Evolutionary conservation across 2,329 filamentous ascomycete species (phyloP).

Genomic region (Colletotrichum acutatum): DNA sequence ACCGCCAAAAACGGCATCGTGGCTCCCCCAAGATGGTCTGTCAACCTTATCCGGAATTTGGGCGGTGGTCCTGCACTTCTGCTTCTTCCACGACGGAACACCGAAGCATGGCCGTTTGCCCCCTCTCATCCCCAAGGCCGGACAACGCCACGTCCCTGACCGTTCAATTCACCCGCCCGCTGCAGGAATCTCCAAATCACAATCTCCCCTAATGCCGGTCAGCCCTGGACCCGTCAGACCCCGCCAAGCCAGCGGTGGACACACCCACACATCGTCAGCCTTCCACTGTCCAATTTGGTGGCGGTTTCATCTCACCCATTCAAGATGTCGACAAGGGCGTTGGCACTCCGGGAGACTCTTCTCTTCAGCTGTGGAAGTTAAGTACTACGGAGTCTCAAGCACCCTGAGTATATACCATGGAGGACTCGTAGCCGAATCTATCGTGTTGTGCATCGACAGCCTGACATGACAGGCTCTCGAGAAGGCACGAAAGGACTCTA

Average conservation of each 20-base stretch:
- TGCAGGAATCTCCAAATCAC: background rate
- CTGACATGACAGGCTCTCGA: background rate
- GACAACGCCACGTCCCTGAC: constrained; percentile 4
- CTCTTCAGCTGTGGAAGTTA: background rate
- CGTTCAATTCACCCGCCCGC: background rate
- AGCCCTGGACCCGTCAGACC: background rate
- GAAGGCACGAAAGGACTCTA: background rate
- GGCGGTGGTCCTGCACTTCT: background rate
- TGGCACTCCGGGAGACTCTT: background rate
- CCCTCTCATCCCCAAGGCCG: background rate
- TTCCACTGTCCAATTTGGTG: constrained; percentile 2
- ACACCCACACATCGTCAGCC: background rate
- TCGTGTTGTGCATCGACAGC: background rate
- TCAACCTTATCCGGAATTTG: background rate
- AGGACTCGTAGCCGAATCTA: background rate
- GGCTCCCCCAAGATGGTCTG: background rate
- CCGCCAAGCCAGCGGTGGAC: background rate
- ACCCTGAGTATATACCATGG: background rate
- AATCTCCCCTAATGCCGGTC: background rate
- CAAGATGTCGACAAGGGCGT: background rate
- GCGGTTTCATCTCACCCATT: background rate
- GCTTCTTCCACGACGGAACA: constrained; percentile 1
- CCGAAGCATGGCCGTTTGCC: background rate
- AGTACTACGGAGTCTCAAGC: background rate
- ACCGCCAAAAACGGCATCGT: background rate